Conservation (phyloP, 805 yeast species). For the Candida ovalis region DNA sequence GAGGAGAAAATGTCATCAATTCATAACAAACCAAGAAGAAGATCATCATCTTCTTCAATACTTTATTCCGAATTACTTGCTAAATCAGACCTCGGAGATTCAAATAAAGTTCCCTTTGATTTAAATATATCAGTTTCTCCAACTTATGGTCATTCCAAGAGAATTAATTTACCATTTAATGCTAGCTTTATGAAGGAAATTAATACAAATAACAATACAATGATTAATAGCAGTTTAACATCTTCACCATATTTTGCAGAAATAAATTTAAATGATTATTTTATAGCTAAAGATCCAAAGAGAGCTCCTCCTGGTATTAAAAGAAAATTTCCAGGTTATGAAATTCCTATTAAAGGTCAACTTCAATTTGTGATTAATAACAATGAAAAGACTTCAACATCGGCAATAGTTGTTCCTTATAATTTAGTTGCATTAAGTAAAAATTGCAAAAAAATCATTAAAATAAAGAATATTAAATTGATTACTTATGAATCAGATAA, state of each 20-base stretch:
- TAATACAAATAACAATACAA: not conserved
- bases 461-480: slow-evolving; percentile 21
- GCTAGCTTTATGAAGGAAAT: slow-evolving; percentile 20
- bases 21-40: slow-evolving; percentile 4
- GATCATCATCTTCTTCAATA: slow-evolving; percentile 24
- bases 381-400: slow-evolving; percentile 25
- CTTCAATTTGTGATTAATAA: slow-evolving; percentile 31
- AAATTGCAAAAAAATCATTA: slow-evolving; percentile 27
- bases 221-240: not conserved
- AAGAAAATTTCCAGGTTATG: slow-evolving; percentile 29
- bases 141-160: slow-evolving; percentile 8
- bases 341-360: slow-evolving; percentile 24
- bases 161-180: slow-evolving; percentile 18
- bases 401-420: slow-evolving; percentile 25
- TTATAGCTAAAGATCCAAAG: slow-evolving; percentile 17
- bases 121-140: slow-evolving; percentile 25
- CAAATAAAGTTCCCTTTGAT: slow-evolving; percentile 22
- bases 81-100: slow-evolving; percentile 8
- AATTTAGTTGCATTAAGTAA: slow-evolving; percentile 20
- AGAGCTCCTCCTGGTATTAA: slow-evolving; percentile 5
- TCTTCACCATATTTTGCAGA: slow-evolving; percentile 32
- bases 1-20: not conserved
- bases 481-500: slow-evolving; percentile 19
- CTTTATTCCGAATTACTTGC: slow-evolving; percentile 19
- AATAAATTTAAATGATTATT: slow-evolving; percentile 26